Evolutionary conservation across 73 alveolate species (phyloP), one percentile per base, ranked within the genome.

Genomic region (Paramecium primaurelia): DNA sequence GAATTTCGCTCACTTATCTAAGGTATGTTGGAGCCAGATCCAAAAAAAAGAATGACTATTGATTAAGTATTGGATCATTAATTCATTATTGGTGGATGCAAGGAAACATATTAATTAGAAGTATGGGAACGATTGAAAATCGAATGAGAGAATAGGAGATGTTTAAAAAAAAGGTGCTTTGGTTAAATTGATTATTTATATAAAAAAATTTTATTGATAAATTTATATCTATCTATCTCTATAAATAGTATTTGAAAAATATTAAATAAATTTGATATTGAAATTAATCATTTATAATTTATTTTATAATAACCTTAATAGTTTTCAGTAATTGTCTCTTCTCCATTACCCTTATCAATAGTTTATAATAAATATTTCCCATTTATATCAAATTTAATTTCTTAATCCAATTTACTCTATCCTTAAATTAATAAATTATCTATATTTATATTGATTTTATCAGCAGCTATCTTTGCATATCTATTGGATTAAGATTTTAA

Each of bases 1-100:
- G 96, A 86, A 16, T 95, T 95, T 11, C 47, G 47, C 28, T 32
- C 47, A 0, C 40, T 68, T 14, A 2, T 68, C 10, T 12, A 68
- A 68, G 84, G 84, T 11, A 68, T 68, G 84, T 20, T 68, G 12
- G 84, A 68, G 9, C 22, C 84, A 12, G 51, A 34, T 68, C 84
- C 84, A 25, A 4, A 4, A 25, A 32, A 68, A 68, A 68, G 84
- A 68, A 11, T 28, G 49, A 68, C 51, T 2, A 34, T 68, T 68
- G 84, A 68, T 28, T 68, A 68, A 34, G 47, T 68, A 32, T 68
- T 68, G 22, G 84, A 68, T 32, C 47, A 34, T 7, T 28, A 68
- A 68, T 68, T 68, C 28, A 20, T 68, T 2, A 34, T 26, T 68
- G 84, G 84, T 16, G 69, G 69, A 54, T 7, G 11, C 32, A 54